A percentile compares a stretch with the other conserved stretches of the same genome.
Conservation (phyloP, 257 asterid genomes). For the Prunella vulgaris region DNA sequence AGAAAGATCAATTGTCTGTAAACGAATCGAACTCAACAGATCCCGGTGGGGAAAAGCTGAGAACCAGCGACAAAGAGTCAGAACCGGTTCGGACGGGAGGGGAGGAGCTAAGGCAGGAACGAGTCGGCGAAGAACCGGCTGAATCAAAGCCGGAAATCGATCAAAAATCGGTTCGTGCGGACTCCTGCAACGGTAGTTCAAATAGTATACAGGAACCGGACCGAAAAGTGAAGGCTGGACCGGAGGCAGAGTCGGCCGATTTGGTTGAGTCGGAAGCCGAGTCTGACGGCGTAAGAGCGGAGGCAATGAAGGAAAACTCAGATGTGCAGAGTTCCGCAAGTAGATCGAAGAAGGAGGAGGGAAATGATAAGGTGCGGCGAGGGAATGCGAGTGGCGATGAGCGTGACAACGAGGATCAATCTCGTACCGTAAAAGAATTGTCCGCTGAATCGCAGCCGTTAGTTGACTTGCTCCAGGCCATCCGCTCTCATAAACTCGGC, state of each 20-base stretch:
- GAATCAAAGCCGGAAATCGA: slow-evolving; percentile 29
- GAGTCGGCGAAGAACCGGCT: slow-evolving; percentile 34
- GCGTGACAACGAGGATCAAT: slow-evolving; percentile 46
- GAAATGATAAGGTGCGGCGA: slow-evolving; percentile 48
- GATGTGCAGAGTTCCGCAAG: slow-evolving; percentile 80
- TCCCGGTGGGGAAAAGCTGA: slow-evolving; percentile 40
- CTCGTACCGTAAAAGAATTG: slow-evolving; percentile 42
- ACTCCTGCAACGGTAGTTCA: slow-evolving; percentile 66
- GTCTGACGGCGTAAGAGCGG: slow-evolving; percentile 48
- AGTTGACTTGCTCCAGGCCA: slow-evolving; percentile 37
- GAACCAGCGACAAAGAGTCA: slow-evolving; percentile 31
- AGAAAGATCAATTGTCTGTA: slow-evolving; percentile 45
- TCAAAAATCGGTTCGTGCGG: slow-evolving; percentile 34
- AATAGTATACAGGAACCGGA: slow-evolving; percentile 41
- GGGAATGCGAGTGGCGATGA: slow-evolving; percentile 44
- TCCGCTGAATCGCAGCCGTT: slow-evolving; percentile 58
- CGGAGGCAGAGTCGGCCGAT: slow-evolving; percentile 37
- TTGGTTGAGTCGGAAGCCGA: slow-evolving; percentile 51
- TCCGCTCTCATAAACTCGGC: slow-evolving; percentile 53
- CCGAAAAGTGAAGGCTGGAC: slow-evolving; percentile 36
- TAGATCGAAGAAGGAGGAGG: slow-evolving; percentile 50
- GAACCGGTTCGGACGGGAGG: slow-evolving; percentile 36
- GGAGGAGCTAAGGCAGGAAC: slow-evolving; percentile 16
- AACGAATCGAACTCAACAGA: slow-evolving; percentile 65
- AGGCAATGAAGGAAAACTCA: slow-evolving; percentile 48